Base-by-base conservation (phyloP, 108 stramenopile genomes). In the Skeletonema marinoi region DNA sequence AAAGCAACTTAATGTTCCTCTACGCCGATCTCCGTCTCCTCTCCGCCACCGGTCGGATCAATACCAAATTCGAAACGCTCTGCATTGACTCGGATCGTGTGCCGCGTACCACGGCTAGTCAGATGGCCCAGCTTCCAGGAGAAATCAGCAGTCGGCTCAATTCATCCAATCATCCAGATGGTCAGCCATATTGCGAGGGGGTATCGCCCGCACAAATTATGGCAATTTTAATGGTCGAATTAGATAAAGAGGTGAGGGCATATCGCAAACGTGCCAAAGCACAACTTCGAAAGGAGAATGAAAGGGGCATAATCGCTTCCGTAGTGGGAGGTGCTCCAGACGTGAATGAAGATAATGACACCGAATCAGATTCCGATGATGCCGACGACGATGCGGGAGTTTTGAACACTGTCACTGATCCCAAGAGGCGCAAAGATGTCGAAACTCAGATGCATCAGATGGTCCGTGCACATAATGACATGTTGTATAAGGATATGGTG, bases 201-300 rank as follows among this genome's bases (percentile, higher is more conserved):
- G 73, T 90, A 1, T 77, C 85, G 2, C 87, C 89, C 4, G 80
- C 65, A 2, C 85, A 88, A 36, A 85, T 92, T 56, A 92, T 90
- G 89, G 91, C 91, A 3, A 81, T 88, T 38, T 60, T 92, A 14
- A 74, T 92, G 46, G 78, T 92, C 32, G 91, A 92, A 81, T 77
- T 90, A 13, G 63, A 81, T 17, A 71, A 81, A 36, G 84, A 85
- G 44, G 84, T 85, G 8, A n/a, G 73, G n/a, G 80, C 76, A 7
- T 73, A 79, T 41, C 59, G 84, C 5, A 39, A 62, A 11, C 46
- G 79, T 16, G 75, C 64, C 13, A 77, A 70, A 36, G 70, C 80
- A n/a, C 78, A 60, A 70, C 29, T 84, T 4, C 48, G 65, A 66
- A 65, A 51, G 32, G 63, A 30, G n/a, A 66, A 51, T 19, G 72